Conservation (phyloP, 345 rosid species). For the Linum lewisii region DNA sequence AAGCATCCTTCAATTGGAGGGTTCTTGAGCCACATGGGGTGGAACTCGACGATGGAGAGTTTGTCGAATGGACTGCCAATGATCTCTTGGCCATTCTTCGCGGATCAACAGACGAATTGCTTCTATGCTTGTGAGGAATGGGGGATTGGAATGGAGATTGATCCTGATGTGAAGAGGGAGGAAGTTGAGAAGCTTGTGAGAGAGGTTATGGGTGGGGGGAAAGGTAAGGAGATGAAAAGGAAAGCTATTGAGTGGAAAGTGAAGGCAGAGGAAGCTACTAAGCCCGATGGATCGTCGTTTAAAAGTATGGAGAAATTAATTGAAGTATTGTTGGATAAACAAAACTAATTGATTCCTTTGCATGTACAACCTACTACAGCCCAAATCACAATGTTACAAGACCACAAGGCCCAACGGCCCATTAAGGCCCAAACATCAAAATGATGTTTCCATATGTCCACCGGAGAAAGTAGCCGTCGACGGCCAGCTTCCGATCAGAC, state of each 20-base stretch:
- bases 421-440: too few species aligned
- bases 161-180: not conserved
- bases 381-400: too few species aligned
- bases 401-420: too few species aligned
- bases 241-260: not conserved
- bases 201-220: not conserved
- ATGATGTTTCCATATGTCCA: too few species aligned
- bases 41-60: not conserved
- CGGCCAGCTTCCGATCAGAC: too few species aligned
- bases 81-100: not conserved
- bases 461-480: too few species aligned
- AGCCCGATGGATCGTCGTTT: not conserved
- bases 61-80: not conserved
- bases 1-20: not conserved
- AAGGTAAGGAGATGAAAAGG: not conserved
- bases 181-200: not conserved
- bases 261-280: not conserved
- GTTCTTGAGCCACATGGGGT: not conserved
- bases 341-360: too few species aligned
- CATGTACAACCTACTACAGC: too few species aligned
- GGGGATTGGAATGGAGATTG: not conserved
- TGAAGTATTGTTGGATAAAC: not conserved
- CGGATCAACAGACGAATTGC: not conserved
- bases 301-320: not conserved
- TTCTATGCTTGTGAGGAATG: not conserved